Base-by-base conservation (phyloP, 768 basidiomycete genomes). In the Calocybe gangraenosa region DNA sequence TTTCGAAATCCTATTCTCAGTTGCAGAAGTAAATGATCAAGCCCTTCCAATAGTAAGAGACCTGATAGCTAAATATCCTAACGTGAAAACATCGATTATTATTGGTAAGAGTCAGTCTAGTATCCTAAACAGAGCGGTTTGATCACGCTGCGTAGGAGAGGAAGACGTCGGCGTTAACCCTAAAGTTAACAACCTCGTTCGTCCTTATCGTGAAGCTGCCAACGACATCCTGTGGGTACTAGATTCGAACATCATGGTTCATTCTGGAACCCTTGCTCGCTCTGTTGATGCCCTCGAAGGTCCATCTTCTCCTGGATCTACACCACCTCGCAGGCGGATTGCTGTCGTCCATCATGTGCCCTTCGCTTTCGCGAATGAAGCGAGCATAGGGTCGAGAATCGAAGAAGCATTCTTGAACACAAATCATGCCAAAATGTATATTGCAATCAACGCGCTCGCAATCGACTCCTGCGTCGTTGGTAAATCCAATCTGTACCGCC, bases 371-470 rank as follows among this genome's bases (percentile, higher is more conserved):
- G 74, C 85, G 46, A 81, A 81, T 49, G 82, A 85, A 56, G 67
- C 74, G 33, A 71, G 70, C 40, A 69, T 92, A 46, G 96, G 96
- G 2, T 83, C 92, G 21, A 73, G 79, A 49, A 71, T 98, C 20
- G 96, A 99, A 67, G 87, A 92, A 49, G 92, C 90, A 0, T 99
- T 95, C 63, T 68, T 99, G 46, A 97, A 97, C 63, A 95, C 93
- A 3, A 97, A 92, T 49, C 96, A 98, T 58, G 92, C 95, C 19
- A 98, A 94, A 66, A 93, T 97, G 88, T 97, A 98, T 58, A 75
- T 97, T 42, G 93, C 92, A 8, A 91, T 97, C 60, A 94, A 95
- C 66, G 78, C 86, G 0, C 68, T 87, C 37, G 90, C 87, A 9
- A 67, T 93, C 34, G 95, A 96, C 44, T 95, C 93, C 1, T 99